These are phyloP conservation scores for Coffea humblotiana DNA, from an alignment of 305 asterid species.

Conservation along the genomic window DNA sequence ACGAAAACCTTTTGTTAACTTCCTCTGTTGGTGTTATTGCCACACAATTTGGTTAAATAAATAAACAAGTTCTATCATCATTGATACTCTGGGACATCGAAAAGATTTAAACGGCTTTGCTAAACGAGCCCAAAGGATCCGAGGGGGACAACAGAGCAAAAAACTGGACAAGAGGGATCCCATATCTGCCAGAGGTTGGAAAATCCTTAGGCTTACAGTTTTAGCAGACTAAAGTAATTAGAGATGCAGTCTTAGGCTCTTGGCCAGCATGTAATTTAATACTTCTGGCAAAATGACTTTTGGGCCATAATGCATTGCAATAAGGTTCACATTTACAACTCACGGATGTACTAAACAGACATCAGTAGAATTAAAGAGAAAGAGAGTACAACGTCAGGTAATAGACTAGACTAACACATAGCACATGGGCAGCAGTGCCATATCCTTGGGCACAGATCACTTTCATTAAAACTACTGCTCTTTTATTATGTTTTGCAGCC, in stretches of 20 bases:
- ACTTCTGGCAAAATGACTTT: constrained; percentile 20
- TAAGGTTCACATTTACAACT: constrained; percentile 8
- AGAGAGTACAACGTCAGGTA: neutral
- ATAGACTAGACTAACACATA: constrained; percentile 1
- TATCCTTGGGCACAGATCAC: constrained; percentile 17
- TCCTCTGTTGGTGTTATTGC: neutral
- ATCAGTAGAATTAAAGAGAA: neutral
- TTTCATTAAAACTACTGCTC: neutral
- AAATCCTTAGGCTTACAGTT: neutral
- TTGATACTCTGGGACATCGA: neutral
- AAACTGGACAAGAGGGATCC: constrained; percentile 12
- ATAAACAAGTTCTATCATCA: neutral
- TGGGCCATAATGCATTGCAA: neutral
- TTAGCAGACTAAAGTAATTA: neutral
- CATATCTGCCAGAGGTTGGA: constrained; percentile 7
- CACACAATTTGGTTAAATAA: neutral
- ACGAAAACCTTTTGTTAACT: neutral
- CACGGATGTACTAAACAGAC: neutral
- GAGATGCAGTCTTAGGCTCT: neutral
- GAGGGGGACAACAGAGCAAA: constrained; percentile 15
- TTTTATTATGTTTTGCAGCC: neutral
- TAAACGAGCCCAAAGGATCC: neutral
- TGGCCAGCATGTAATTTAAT: constrained; percentile 2
- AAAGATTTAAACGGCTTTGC: neutral
- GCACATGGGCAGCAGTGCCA: constrained; percentile 28